Base-by-base conservation (phyloP, 139 green algal species). In the Coelastrella sp. region DNA sequence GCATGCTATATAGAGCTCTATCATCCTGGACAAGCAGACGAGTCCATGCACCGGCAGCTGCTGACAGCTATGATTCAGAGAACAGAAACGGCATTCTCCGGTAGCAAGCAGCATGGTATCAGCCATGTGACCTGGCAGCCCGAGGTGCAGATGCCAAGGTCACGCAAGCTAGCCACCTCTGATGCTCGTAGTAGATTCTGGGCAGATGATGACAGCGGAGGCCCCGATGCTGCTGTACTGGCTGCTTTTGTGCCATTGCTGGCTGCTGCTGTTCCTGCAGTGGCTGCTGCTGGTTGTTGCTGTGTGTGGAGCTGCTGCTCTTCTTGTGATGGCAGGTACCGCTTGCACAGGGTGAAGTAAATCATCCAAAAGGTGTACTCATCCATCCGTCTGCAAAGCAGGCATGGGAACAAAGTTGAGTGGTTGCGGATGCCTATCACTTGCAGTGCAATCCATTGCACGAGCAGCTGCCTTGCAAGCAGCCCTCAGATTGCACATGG, bases 301-400 rank as follows among this genome's bases (percentile, higher is more conserved):
- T 74, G 54, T 54, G 65, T n/a, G 57, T 56, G 86, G 79, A 59
- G 77, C 75, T 77, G 23, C 71, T 83, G 59, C 11, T 78, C 32
- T 57, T 86, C 87, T 3, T 77, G 47, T 7, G 59, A 16, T 58
- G 92, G 94, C 5, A 96, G 89, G 83, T 93, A 80, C 59, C 91
- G 65, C 57, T 90, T 89, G 23, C 80, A 80, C 3, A 97, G 91
- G 3, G 85, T 93, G 82, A 98, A 98, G 90, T 98, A 98, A 22
- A 97, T 92, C 6, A 94, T 90, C 96, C 96, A 47, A 86, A 98
- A 98, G 32, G 93, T 82, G 77, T 95, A 91, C 47, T 98, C 96
- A 5, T 84, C 92, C 96, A 98, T 97, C 79, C 95, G 93, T 80
- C 93, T 88, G 82, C 82, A 54, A 7, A 68, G 61, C 61, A 71